These are phyloP conservation scores for Calonectria pseudoturangicola DNA, from an alignment of 2,329 filamentous ascomycete genomes.

Conservation along the genomic window DNA sequence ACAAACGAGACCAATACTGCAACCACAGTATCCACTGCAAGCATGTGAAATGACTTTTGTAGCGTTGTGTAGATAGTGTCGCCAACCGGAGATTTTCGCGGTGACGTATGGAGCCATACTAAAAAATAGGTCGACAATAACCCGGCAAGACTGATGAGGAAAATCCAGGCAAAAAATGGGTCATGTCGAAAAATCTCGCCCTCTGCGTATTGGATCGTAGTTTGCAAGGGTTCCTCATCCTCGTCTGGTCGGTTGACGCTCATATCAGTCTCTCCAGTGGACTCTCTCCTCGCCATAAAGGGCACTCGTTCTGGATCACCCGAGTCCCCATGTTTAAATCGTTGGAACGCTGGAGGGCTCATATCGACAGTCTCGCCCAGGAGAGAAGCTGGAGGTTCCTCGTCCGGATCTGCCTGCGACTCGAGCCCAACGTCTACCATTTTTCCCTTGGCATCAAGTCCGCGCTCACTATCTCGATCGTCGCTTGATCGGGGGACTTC, in stretches of 20 bases:
- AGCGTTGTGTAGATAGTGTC: conserved; percentile 96
- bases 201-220: conserved; percentile 73
- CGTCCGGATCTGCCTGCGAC: conserved; percentile 75
- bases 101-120: conserved; percentile 90
- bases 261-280: conserved; percentile 69
- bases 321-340: conserved; percentile 67
- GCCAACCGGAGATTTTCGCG: conserved; percentile 83
- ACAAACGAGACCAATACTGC: conserved; percentile 90
- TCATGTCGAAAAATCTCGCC: conserved; percentile 88
- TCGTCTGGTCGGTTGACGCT: conserved; percentile 62
- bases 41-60: conserved; percentile 89
- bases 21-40: conserved; percentile 94
- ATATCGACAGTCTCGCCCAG: conserved; percentile 72
- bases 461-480: conserved; percentile 55
- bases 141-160: conserved; percentile 87
- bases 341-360: conserved; percentile 77
- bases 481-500: conserved; percentile 62
- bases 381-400: conserved; percentile 76
- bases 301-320: conserved; percentile 61
- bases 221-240: conserved; percentile 59
- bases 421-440: conserved; percentile 94
- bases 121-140: conserved; percentile 92
- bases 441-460: conserved; percentile 71
- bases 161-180: conserved; percentile 93
- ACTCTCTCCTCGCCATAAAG: conserved; percentile 64